Conservation (phyloP, 2,329 filamentous ascomycete species). For the Sporothrix sp. region DNA sequence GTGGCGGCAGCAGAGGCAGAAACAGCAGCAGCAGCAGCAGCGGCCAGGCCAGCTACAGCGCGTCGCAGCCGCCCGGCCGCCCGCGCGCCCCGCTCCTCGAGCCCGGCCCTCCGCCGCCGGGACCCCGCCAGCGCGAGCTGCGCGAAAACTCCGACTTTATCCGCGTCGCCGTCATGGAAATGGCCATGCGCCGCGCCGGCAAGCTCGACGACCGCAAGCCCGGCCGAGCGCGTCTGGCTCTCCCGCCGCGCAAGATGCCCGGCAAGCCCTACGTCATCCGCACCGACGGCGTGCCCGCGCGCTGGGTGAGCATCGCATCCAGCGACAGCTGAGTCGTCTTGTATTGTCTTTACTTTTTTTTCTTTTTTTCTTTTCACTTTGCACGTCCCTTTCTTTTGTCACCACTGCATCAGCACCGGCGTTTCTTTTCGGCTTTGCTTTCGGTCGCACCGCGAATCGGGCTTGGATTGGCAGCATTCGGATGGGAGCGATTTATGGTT, state of each 20-base stretch:
- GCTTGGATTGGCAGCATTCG: too few species aligned
- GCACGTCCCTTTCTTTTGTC: neutral
- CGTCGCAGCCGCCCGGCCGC: neutral
- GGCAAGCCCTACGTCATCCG: constrained; percentile 47
- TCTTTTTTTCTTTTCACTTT: neutral
- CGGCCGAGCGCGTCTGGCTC: constrained; percentile 57
- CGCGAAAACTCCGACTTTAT: constrained; percentile 63
- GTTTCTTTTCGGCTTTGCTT: neutral
- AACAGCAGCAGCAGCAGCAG: too few species aligned
- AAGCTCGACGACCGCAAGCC: constrained; percentile 57
- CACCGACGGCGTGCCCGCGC: constrained; percentile 46
- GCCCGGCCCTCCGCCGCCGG: constrained; percentile 25
- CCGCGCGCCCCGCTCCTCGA: constrained; percentile 5
- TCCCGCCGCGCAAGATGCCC: constrained; percentile 52
- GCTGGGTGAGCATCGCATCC: constrained; percentile 40
- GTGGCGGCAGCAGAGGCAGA: too few species aligned
- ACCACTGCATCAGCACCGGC: constrained; percentile 2
- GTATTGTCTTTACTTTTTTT: neutral
- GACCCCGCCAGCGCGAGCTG: constrained; percentile 54
- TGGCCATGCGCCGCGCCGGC: constrained; percentile 58
- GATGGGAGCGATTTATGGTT: neutral
- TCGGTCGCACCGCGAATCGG: too few species aligned
- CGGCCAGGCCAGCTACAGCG: too few species aligned
- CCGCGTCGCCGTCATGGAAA: constrained; percentile 60
- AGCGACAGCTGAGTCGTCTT: neutral